Evolutionary conservation across 768 basidiomycete genomes (phyloP), one percentile per base, ranked within the genome.

Genomic region (Rhodotorula diobovata): DNA sequence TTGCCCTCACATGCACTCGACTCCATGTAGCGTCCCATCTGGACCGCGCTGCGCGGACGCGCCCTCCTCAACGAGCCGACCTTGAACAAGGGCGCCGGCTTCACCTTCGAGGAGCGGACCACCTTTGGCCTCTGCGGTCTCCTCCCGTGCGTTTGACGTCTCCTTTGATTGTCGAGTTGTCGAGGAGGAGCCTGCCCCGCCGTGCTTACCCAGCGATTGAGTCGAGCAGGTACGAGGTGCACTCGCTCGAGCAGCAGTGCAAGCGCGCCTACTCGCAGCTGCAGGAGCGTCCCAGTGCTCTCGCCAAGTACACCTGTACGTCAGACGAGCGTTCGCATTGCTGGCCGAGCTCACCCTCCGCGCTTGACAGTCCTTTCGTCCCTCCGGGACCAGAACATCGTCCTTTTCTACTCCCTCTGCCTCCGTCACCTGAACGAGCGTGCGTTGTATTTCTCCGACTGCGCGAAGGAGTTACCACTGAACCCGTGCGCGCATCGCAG

Each of bases 161-260:
- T 41, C 35, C 18, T 34, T 51, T 51, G 20, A 11, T 23, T 12
- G 2, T 43, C n/a, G 28, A 2, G 2, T 0, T 41, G 53, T 16
- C 12, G 21, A 7, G 46, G 15, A 48, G 46, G 12, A 15, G 45
- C 12, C 6, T 16, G 18, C 34, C 9, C 7, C 54, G 54, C 7
- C 8, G 35, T 45, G 25, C 53, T 16, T 20, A 18, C 25, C 30
- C 41, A 30, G 39, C 43, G 14, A 82, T 74, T 21, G n/a, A 10
- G 2, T 8, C 43, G 4, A 32, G 15, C 66, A 71, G 70, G 15
- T 61, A 68, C 82, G 83, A 41, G 48, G 82, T 86, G 41, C 87
- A 88, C 78, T 85, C 85, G 4, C 84, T 93, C 15, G 88, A 91
- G 15, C 85, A 90, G 71, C 91, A 94, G 78, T 87, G 87, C 76